A percentile compares a stretch with the other conserved stretches of the same genome.
Evolutionary conservation across 2,329 filamentous ascomycete genomes (phyloP).

Genomic region (Cadophora sp.): DNA sequence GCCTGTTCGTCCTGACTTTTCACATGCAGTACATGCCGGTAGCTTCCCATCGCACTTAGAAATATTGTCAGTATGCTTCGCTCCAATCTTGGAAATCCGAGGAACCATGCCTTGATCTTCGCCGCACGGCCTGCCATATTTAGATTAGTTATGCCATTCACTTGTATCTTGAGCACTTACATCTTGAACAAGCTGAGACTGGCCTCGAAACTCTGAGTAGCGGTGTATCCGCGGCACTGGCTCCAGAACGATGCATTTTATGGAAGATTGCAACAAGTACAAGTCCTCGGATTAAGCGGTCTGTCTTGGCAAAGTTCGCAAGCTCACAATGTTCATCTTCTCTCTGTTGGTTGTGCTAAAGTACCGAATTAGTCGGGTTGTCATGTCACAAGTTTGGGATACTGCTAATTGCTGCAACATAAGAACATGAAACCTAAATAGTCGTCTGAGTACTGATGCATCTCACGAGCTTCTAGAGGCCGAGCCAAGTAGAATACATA

Average conservation of each 20-base stretch:
- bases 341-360: not conserved
- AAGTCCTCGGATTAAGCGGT: not conserved
- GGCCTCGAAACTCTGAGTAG: constrained; percentile 77
- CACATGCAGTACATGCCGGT: constrained; percentile 93
- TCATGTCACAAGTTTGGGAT: not conserved
- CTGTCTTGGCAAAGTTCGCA: not conserved
- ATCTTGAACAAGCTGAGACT: constrained; percentile 81
- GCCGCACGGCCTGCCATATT: constrained; percentile 70
- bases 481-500: not conserved
- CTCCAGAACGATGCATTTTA: constrained; percentile 24
- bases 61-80: constrained; percentile 30
- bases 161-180: constrained; percentile 49
- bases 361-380: not conserved
- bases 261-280: not conserved
- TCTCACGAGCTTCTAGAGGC: not conserved
- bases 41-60: constrained; percentile 88
- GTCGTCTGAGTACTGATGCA: not conserved
- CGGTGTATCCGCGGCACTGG: constrained; percentile 51
- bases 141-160: constrained; percentile 10
- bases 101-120: constrained; percentile 77
- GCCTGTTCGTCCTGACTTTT: constrained; percentile 83
- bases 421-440: not conserved
- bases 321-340: constrained; percentile 4
- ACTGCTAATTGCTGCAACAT: not conserved
- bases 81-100: not conserved